Evolutionary conservation across 148 eudicot species (phyloP).

Genomic region (Rhododendron mucronatum): DNA sequence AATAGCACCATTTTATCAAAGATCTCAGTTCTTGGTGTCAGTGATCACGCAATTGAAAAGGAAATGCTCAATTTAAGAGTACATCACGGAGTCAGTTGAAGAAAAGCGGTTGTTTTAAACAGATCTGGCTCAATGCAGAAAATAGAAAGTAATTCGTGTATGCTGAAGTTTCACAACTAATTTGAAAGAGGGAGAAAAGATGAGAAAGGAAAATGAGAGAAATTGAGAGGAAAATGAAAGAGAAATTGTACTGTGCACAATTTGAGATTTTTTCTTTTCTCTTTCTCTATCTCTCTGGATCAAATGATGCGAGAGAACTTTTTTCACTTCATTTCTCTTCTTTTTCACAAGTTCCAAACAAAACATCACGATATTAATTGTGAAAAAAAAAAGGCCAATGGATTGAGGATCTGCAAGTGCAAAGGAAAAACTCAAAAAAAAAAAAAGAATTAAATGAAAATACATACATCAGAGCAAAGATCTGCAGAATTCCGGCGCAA

Average conservation of each 20-base stretch:
- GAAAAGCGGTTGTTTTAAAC: background rate
- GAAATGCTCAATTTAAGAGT: background rate
- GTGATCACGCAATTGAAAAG: background rate
- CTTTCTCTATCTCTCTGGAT: background rate
- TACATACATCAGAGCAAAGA: constrained; percentile 21
- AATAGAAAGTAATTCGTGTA: background rate
- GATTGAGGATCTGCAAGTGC: background rate
- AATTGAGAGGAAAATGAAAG: background rate
- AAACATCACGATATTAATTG: too few species aligned
- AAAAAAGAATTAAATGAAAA: background rate
- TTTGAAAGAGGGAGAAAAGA: background rate
- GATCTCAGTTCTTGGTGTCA: background rate
- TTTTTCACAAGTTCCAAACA: background rate
- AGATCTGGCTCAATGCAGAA: background rate
- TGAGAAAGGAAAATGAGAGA: background rate
- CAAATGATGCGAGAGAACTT: background rate
- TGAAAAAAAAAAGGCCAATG: background rate
- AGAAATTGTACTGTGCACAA: background rate
- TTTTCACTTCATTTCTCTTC: background rate
- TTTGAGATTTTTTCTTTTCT: background rate
- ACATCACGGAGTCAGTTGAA: background rate
- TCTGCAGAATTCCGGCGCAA: constrained; percentile 10
- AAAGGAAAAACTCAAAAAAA: background rate
- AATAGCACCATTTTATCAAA: background rate
- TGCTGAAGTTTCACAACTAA: background rate